Evolutionary conservation across 1,139 yeast species (phyloP).

Genomic region (Suzukiozyma palmioleophila): DNA sequence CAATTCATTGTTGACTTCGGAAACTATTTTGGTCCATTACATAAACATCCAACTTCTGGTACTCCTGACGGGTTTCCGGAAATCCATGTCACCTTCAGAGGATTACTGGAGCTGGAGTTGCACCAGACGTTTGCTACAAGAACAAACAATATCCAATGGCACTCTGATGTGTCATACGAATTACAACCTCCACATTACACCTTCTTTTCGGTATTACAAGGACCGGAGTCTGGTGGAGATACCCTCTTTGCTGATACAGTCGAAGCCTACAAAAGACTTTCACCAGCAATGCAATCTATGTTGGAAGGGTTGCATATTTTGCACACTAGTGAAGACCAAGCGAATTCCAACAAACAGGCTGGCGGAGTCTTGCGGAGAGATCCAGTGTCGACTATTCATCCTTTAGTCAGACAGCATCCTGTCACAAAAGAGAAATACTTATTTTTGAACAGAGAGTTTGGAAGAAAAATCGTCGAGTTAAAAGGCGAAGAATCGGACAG

Average conservation of each 20-base stretch:
- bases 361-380: slow-evolving; percentile 43
- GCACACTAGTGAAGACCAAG: slow-evolving; percentile 67
- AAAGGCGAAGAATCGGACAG: slow-evolving; percentile 52
- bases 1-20: slow-evolving; percentile 28
- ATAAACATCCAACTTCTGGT: slow-evolving; percentile 39
- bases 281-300: slow-evolving; percentile 22
- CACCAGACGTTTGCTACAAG: slow-evolving; percentile 19
- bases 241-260: slow-evolving; percentile 32
- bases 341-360: slow-evolving; percentile 37
- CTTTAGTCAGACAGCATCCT: slow-evolving; percentile 55
- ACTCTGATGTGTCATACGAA: slow-evolving; percentile 38
- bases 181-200: slow-evolving; percentile 37
- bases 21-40: slow-evolving; percentile 33
- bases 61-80: slow-evolving; percentile 35
- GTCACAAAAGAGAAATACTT: slow-evolving; percentile 50
- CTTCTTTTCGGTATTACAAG: slow-evolving; percentile 33
- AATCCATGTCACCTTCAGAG: slow-evolving; percentile 29
- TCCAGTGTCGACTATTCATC: slow-evolving; percentile 46
- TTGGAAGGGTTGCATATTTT: slow-evolving; percentile 40
- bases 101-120: slow-evolving; percentile 23
- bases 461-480: slow-evolving; percentile 52
- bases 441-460: slow-evolving; percentile 50
- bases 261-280: slow-evolving; percentile 26
- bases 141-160: slow-evolving; percentile 34
- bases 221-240: slow-evolving; percentile 41